Conservation (phyloP, 257 asterid genomes). For the Lycium barbarum region DNA sequence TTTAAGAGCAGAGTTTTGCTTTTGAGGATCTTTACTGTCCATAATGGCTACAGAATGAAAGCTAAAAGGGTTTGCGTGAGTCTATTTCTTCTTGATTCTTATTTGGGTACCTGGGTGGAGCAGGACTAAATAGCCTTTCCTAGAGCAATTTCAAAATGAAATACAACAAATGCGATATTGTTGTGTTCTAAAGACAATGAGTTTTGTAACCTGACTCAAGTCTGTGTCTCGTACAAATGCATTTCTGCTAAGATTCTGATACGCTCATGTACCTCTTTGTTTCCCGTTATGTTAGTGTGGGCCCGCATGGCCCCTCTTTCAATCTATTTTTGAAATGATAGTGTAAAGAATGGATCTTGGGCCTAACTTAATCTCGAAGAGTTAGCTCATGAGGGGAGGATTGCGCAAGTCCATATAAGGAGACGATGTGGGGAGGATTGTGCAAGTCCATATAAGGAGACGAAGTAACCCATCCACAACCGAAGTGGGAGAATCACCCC, state of each 20-base stretch:
- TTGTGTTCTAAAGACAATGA: neutral
- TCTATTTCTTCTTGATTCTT: conserved; percentile 2
- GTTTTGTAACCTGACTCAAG: conserved; percentile 1
- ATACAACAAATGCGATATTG: conserved; percentile 14
- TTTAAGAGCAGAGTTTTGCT: conserved; percentile 18
- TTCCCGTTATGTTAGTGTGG: neutral
- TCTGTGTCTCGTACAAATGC: neutral
- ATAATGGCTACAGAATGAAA: conserved; percentile 26
- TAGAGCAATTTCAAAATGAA: neutral
- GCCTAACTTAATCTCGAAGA: too few species aligned
- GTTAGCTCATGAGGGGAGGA: too few species aligned
- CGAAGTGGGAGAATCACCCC: too few species aligned
- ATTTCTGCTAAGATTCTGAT: neutral
- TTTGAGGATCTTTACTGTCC: neutral
- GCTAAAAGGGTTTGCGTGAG: neutral
- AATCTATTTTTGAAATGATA: neutral
- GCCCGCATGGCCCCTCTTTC: neutral
- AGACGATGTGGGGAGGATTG: too few species aligned
- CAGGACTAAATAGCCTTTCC: neutral
- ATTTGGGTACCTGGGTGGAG: neutral
- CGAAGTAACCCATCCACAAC: too few species aligned
- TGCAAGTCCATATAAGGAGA: too few species aligned
- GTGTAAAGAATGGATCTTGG: too few species aligned
- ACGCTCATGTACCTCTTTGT: neutral
- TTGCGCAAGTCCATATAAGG: too few species aligned